A percentile compares a stretch with the other conserved stretches of the same genome.
Conservation (phyloP, 352 stramenopile genomes). For the Phytophthora constricta region DNA sequence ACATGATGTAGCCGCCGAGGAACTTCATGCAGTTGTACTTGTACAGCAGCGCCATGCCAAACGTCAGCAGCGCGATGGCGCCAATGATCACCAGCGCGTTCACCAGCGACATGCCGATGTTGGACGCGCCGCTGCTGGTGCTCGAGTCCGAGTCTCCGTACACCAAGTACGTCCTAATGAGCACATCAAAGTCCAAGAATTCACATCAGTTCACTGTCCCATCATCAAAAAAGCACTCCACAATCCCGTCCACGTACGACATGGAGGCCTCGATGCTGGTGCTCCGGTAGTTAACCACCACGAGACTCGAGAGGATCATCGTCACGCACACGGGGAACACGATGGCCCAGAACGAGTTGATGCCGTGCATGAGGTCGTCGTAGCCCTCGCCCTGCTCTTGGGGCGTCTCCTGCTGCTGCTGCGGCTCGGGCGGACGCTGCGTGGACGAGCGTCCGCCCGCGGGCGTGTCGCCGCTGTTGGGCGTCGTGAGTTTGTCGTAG, state of each 20-base stretch:
- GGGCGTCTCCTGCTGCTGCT: constrained; percentile 3
- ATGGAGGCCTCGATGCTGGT: constrained; percentile 79
- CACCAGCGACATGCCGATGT: constrained; percentile 77
- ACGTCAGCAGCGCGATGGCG: constrained; percentile 85
- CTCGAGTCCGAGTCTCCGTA: constrained; percentile 68
- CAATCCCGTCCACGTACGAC: constrained; percentile 45
- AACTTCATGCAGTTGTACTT: constrained; percentile 91
- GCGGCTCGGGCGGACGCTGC: constrained; percentile 6
- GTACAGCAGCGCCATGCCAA: constrained; percentile 90
- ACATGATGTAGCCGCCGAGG: constrained; percentile 89
- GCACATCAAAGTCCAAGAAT: not conserved
- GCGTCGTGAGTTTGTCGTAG: constrained; percentile 76
- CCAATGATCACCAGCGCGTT: constrained; percentile 92
- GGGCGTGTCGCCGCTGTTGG: constrained; percentile 41
- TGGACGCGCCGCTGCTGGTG: constrained; percentile 33
- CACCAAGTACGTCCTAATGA: constrained; percentile 72
- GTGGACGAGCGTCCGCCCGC: constrained; percentile 14
- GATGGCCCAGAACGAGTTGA: constrained; percentile 90
- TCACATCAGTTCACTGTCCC: not conserved
- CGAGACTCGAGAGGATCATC: constrained; percentile 81
- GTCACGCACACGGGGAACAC: constrained; percentile 84
- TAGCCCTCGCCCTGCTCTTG: constrained; percentile 40
- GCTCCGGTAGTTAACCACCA: constrained; percentile 88
- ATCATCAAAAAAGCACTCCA: too few relatives aligned
- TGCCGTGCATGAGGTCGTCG: constrained; percentile 85